Base-by-base conservation (phyloP, 441 rosid genomes). In the Erysimum pusillum region DNA sequence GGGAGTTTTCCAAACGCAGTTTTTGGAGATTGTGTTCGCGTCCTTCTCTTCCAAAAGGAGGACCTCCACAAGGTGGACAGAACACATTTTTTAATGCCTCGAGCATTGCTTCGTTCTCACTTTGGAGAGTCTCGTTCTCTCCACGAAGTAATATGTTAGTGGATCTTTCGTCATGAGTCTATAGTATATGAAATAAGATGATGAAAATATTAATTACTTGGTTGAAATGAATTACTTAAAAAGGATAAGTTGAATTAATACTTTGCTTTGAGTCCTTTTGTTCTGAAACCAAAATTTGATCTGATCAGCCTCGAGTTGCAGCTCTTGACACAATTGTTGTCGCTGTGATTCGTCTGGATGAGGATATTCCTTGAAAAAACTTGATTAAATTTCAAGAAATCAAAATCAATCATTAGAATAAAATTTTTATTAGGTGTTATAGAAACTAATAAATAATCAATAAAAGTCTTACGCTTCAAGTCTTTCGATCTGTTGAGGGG, bases 241-340 rank as follows among this genome's bases (percentile, higher is more conserved):
- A 13, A 63, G 2, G 7, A 48, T 44, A 39, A 70, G 32, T 49
- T 65, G 9, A 15, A 28, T 25, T 25, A 25, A 25, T 67, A 91
- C 98, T 91, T 86, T 89, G 32, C 65, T 63, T 57, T 93, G 98
- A 56, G 95, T 89, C 69, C 97, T 85, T 73, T 87, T 93, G 87
- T 91, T 91, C 49, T 91, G 97, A 76, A 93, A 93, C 98, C 98
- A 93, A 63, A 93, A 91, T 36, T 88, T 93, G 78, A 93, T 67
- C 73, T 91, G 97, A 64, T 77, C 84, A 3, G 79, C 52, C 20
- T 81, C 88, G 0, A 93, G 84, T 5, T 87, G 80, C 44, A 93
- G 66, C 22, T 89, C 92, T 56, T 31, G 61, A 59, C 95, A 80
- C 17, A 91, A 22, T 1, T 48, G 74, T 3, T 82, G 63, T 71